Conservation (phyloP, 306 rosid species). For the Quercus agrifolia region DNA sequence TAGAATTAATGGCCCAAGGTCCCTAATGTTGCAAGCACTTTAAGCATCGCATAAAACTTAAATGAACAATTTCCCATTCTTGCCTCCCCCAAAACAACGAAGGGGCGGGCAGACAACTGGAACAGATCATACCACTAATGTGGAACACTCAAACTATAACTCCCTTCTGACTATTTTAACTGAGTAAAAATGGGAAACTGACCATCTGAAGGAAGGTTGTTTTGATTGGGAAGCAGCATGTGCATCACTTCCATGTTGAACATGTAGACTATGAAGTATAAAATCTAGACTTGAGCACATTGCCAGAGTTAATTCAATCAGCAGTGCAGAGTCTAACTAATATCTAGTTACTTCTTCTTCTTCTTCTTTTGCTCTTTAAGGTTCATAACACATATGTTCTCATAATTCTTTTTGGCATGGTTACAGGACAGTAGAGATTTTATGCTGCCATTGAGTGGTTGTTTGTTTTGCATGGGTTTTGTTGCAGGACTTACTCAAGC, state of each 20-base stretch:
- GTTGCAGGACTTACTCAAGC: slow-evolving; percentile 74
- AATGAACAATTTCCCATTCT: neutral
- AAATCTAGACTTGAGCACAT: neutral
- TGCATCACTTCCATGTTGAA: neutral
- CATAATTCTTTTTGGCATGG: neutral
- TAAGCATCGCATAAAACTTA: neutral
- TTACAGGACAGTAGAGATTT: neutral
- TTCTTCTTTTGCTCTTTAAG: neutral
- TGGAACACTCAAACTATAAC: neutral
- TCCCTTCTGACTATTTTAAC: too few species aligned
- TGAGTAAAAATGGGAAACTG: neutral
- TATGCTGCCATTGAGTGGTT: neutral
- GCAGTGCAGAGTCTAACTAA: neutral
- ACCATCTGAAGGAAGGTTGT: neutral
- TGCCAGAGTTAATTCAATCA: neutral
- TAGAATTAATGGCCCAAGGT: neutral
- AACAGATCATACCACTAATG: neutral
- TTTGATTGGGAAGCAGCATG: neutral
- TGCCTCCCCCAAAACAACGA: neutral
- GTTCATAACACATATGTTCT: neutral
- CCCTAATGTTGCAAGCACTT: neutral
- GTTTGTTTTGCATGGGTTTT: slow-evolving; percentile 23
- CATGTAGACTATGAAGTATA: neutral
- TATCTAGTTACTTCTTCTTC: neutral
- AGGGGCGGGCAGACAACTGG: too few species aligned